Conservation (phyloP, 2,329 filamentous ascomycete species). For the Pseudonectria foliicola region DNA sequence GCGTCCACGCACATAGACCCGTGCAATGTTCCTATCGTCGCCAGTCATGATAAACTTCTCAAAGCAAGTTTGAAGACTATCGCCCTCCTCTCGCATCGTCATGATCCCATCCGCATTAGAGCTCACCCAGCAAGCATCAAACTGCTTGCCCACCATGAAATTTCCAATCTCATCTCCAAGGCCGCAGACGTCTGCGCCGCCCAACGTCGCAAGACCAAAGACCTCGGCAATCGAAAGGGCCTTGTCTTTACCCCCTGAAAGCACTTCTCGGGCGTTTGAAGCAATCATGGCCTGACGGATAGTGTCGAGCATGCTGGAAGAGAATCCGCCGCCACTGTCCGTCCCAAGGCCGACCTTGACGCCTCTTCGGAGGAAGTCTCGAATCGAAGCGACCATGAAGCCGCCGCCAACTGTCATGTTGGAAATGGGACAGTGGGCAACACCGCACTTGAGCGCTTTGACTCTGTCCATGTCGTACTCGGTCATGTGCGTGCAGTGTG, state of each 20-base stretch:
- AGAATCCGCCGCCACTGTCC: constrained; percentile 57
- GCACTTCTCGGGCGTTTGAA: constrained; percentile 39
- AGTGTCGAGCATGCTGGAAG: constrained; percentile 50
- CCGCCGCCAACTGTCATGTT: constrained; percentile 58
- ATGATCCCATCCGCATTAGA: constrained; percentile 37
- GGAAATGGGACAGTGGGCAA: constrained; percentile 58
- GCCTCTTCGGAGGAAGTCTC: constrained; percentile 47
- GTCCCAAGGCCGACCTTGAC: constrained; percentile 63
- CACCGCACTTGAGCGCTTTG: constrained; percentile 42
- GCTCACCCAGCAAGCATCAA: constrained; percentile 50
- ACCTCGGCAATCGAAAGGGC: constrained; percentile 43
- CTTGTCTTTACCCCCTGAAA: constrained; percentile 33
- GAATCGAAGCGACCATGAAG: constrained; percentile 55
- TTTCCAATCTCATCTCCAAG: constrained; percentile 47
- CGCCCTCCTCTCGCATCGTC: constrained; percentile 44
- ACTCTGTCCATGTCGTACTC: constrained; percentile 47
- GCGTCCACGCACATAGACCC: constrained; percentile 47
- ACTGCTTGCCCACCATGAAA: constrained; percentile 53
- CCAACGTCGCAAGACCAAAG: constrained; percentile 54
- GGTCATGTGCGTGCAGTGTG: constrained; percentile 58
- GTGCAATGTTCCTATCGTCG: constrained; percentile 53
- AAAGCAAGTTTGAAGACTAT: constrained; percentile 40
- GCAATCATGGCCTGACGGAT: constrained; percentile 53
- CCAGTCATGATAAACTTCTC: constrained; percentile 62
- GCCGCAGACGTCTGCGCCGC: constrained; percentile 52